Base-by-base conservation (phyloP, 805 yeast genomes). In the Maudiozyma barnettii region DNA sequence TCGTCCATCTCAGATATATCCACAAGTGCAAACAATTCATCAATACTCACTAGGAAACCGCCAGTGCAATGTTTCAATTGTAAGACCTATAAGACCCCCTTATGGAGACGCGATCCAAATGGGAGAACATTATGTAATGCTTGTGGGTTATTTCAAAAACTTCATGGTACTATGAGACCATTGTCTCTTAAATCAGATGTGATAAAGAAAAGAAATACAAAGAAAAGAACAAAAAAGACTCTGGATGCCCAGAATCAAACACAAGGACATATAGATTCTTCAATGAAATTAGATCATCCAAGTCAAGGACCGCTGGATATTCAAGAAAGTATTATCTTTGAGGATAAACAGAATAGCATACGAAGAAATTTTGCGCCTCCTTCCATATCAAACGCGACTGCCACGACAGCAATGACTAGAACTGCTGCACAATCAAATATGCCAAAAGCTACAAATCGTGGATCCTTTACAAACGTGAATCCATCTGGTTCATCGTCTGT, bases 41-140 rank as follows among this genome's bases (percentile, higher is more conserved):
- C 18, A 6, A 46, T 29, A 23, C n/a, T 29, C 3, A 29, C 46
- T 13, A 55, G 53, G 43, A 66, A 66, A 45, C 65, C 64, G 10
- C 70, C 65, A 8, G 64, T 67, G 6, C 69, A 68, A 41, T 91
- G 98, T 66, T 81, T 91, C 16, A 91, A 91, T 66, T 91, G 99
- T 66, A 82, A 84, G 58, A 91, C 99, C 0, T 79, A 76, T 52
- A 89, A 95, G 16, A 91, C 99, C 0, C 99, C 99, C 1, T 66
- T 91, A 16, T 91, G 99, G 99, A 73, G 99, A 56, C 74, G 97
- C 44, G 87, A 88, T 57, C 89, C 95, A 0, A 86, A 85, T 49
- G 97, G 97, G 1, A 83, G 86, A 58, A 95, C 96, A 0, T 70
- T 91, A 49, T 91, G 98, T 68, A 91, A 91, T 65, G 98, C 99